Evolutionary conservation across 768 basidiomycete genomes (phyloP).

Genomic region (Coprinopsis sp.): DNA sequence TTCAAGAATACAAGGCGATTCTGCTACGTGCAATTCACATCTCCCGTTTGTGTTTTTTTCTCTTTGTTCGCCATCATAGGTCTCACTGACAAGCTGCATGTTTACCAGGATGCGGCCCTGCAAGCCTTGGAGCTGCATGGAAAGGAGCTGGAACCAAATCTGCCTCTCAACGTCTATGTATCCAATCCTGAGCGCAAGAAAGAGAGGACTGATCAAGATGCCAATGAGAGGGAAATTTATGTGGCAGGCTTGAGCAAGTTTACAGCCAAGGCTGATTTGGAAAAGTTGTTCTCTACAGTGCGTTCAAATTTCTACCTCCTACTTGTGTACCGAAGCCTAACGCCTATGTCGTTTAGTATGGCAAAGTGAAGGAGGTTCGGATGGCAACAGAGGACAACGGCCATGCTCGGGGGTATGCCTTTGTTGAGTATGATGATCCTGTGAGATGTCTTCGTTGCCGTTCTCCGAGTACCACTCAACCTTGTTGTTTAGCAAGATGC

Average conservation of each 20-base stretch:
- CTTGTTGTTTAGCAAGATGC: slow-evolving; percentile 54
- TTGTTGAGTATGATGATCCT: slow-evolving; percentile 85
- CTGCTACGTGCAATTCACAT: slow-evolving; percentile 89
- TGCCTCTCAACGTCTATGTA: slow-evolving; percentile 70
- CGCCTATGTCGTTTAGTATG: slow-evolving; percentile 51
- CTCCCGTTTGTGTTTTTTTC: slow-evolving; percentile 54
- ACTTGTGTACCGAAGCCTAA: slow-evolving; percentile 2
- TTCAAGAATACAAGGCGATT: slow-evolving; percentile 89
- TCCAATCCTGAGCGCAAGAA: slow-evolving; percentile 91
- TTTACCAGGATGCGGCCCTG: slow-evolving; percentile 56
- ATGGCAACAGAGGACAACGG: slow-evolving; percentile 70
- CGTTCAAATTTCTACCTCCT: slow-evolving; percentile 18
- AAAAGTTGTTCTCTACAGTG: slow-evolving; percentile 74
- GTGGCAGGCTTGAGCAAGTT: slow-evolving; percentile 82
- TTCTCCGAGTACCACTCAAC: background rate
- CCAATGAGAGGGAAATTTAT: slow-evolving; percentile 81
- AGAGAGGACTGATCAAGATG: slow-evolving; percentile 83
- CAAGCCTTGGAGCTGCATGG: slow-evolving; percentile 78
- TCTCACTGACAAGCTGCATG: slow-evolving; percentile 1
- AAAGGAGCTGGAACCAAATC: slow-evolving; percentile 64
- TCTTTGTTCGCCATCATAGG: background rate
- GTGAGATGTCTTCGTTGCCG: slow-evolving; percentile 38
- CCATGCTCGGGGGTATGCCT: slow-evolving; percentile 80
- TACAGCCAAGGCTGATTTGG: slow-evolving; percentile 71
- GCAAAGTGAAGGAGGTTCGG: slow-evolving; percentile 75